phyloP scores from a whole-genome alignment of 2,329 filamentous ascomycete genomes.

The Magnaporthiopsis poae region DNA sequence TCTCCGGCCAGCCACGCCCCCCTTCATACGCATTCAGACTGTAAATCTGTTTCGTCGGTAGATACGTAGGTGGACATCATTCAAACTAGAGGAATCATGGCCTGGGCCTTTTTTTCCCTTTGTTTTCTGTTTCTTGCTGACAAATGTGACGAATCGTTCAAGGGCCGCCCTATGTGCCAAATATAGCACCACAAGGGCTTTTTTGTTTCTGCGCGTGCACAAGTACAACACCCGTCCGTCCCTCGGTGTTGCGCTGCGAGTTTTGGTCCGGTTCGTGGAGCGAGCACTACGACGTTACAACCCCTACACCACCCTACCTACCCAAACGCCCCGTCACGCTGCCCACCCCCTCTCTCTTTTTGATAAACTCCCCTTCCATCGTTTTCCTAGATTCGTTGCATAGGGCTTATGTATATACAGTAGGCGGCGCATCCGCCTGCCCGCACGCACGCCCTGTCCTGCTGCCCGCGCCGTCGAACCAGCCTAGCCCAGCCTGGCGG shows the following conservation, averaged over 20 bases:
- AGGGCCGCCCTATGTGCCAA: conserved; percentile 23
- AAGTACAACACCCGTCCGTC: not conserved
- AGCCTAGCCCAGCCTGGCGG: conserved; percentile 1
- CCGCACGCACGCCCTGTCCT: not conserved
- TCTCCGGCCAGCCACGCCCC: not conserved
- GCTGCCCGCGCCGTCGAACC: not conserved
- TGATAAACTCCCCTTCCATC: not conserved
- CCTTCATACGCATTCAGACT: conserved; percentile 1
- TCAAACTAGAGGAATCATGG: not conserved
- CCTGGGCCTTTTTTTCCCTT: not conserved
- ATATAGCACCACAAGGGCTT: conserved; percentile 16
- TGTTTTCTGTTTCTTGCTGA: too few species aligned
- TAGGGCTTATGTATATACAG: too few species aligned
- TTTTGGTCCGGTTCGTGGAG: not conserved
- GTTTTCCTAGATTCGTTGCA: not conserved
- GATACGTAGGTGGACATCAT: not conserved
- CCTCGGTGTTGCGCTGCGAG: not conserved
- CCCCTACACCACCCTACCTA: not conserved
- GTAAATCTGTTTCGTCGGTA: conserved; percentile 20
- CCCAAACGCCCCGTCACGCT: not conserved
- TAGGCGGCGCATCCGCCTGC: not conserved
- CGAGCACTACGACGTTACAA: not conserved
- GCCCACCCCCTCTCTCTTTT: not conserved
- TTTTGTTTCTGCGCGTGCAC: not conserved
- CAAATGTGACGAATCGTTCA: conserved; percentile 18